These are phyloP conservation scores for Niveomyces coronatus DNA, from an alignment of 2,329 filamentous ascomycete genomes.

Conservation along the genomic window DNA sequence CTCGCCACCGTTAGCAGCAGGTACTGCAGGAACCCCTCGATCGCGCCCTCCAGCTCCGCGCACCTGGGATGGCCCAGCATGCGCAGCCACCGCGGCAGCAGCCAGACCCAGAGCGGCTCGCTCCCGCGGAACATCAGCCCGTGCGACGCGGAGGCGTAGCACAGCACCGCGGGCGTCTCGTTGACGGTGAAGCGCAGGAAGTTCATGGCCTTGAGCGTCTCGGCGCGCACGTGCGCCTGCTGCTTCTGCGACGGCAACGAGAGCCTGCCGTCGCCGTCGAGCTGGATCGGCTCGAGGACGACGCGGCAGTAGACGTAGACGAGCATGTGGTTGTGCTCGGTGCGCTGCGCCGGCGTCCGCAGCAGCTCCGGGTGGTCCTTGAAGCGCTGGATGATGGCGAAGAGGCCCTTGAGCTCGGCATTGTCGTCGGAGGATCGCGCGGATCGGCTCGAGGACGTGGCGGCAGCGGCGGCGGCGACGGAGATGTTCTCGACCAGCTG, in stretches of 20 bases:
- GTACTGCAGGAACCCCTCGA: slow-evolving; percentile 43
- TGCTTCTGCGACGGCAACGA: slow-evolving; percentile 54
- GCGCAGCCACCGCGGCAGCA: slow-evolving; percentile 46
- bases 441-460: slow-evolving; percentile 50
- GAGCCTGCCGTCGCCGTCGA: too few relatives aligned
- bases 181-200: slow-evolving; percentile 67
- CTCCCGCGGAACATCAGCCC: slow-evolving; percentile 41
- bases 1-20: slow-evolving; percentile 35
- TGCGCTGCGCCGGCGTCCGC: slow-evolving; percentile 52
- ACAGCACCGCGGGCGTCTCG: slow-evolving; percentile 62
- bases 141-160: slow-evolving; percentile 30
- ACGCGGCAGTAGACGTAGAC: slow-evolving; percentile 76
- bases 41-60: slow-evolving; percentile 35
- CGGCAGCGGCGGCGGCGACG: too few relatives aligned
- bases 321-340: slow-evolving; percentile 73
- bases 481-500: slow-evolving; percentile 74
- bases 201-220: slow-evolving; percentile 62
- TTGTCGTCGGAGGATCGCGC: slow-evolving; percentile 56
- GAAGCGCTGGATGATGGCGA: slow-evolving; percentile 43
- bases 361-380: slow-evolving; percentile 43
- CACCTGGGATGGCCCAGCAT: slow-evolving; percentile 44
- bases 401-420: slow-evolving; percentile 64
- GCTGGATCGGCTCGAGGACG: slow-evolving; percentile 58
- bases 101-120: slow-evolving; percentile 57
- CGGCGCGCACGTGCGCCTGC: slow-evolving; percentile 42